These are phyloP conservation scores for Lentinula raphanica DNA, from an alignment of 768 basidiomycete genomes.

Conservation along the genomic window DNA sequence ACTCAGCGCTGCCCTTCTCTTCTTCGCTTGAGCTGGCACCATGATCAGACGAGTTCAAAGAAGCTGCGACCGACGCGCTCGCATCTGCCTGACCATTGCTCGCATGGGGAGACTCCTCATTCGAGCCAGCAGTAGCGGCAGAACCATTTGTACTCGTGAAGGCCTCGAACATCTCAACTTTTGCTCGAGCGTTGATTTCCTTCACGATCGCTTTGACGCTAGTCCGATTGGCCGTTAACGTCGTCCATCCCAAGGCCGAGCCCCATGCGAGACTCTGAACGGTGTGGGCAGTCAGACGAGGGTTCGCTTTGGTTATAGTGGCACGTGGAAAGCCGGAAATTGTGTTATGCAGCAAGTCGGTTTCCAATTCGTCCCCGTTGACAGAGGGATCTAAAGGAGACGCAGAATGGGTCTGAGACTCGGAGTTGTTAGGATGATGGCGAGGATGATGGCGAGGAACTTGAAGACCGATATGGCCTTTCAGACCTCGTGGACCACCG, in stretches of 20 bases:
- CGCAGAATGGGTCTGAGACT: background rate
- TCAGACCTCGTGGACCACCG: background rate
- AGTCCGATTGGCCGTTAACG: conserved; percentile 79
- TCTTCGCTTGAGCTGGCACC: conserved; percentile 18
- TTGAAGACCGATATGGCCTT: background rate
- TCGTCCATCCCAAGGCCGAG: conserved; percentile 68
- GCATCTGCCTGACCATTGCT: too few species aligned
- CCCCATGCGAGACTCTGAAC: conserved; percentile 70
- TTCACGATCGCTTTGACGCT: conserved; percentile 73
- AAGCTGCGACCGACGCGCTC: too few species aligned
- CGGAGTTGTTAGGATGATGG: background rate
- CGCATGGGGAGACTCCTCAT: too few species aligned
- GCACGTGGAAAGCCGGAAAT: conserved; percentile 40
- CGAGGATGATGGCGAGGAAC: too few species aligned
- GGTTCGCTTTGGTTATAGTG: conserved; percentile 47
- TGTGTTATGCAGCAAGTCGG: background rate
- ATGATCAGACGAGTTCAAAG: too few species aligned
- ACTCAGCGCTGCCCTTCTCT: background rate
- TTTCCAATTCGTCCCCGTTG: background rate
- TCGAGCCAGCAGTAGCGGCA: too few species aligned
- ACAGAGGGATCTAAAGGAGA: background rate
- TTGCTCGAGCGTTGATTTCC: conserved; percentile 46
- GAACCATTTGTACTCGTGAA: too few species aligned
- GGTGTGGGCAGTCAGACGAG: conserved; percentile 71
- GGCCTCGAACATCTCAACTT: conserved; percentile 20